Percentiles rank a stretch among this genome's conserved stretches.
Conservation (phyloP, 306 rosid species). For the Corylus americana region DNA sequence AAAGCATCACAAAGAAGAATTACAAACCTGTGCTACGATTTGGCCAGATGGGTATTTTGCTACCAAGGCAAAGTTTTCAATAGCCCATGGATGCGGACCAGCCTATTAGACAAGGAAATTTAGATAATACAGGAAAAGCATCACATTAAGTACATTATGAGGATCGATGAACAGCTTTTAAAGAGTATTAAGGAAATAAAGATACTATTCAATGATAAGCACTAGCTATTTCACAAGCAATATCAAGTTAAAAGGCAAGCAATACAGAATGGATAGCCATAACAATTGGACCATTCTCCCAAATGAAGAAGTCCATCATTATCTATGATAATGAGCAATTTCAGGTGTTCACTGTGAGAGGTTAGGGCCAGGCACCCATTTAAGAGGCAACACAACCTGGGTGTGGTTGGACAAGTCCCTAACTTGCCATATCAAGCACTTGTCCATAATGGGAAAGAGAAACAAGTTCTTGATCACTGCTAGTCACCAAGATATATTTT, state of each 20-base stretch:
- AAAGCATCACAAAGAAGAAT: constrained; percentile 15
- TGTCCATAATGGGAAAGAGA: background rate
- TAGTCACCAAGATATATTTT: background rate
- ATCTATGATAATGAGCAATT: background rate
- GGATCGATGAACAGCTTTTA: constrained; percentile 18
- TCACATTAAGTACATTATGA: constrained; percentile 11
- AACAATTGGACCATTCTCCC: background rate
- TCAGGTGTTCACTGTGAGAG: background rate
- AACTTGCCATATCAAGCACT: background rate
- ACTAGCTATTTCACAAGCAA: background rate
- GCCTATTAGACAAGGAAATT: constrained; percentile 55
- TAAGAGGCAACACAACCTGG: background rate
- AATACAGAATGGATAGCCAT: background rate
- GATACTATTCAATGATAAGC: constrained; percentile 18
- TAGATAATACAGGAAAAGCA: constrained; percentile 7
- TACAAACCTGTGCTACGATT: constrained; percentile 69
- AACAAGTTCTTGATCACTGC: background rate
- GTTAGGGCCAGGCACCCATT: background rate
- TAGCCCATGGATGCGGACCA: constrained; percentile 94
- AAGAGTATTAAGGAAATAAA: constrained; percentile 8
- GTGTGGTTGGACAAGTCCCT: background rate
- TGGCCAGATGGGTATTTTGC: constrained; percentile 93
- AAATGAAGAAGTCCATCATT: constrained; percentile 2
- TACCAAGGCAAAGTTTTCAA: constrained; percentile 73
- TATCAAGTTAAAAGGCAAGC: background rate